These are phyloP conservation scores for Rosa lucieae DNA, from an alignment of 306 rosid species.

Conservation along the genomic window DNA sequence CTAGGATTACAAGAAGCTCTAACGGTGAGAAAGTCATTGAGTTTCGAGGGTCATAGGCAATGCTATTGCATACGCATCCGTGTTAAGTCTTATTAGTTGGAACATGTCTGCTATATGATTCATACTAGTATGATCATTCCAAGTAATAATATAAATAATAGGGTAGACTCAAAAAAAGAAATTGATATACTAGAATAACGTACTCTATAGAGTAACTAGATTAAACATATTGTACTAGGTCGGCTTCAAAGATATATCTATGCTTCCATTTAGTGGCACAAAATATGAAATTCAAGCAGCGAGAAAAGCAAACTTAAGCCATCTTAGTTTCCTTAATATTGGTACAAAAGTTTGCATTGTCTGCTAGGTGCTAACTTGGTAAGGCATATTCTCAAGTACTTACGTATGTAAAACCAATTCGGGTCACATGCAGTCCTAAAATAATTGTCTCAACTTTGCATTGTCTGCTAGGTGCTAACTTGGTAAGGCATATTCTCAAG, in stretches of 20 bases:
- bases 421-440: neutral
- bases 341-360: neutral
- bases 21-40: neutral
- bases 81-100: neutral
- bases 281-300: neutral
- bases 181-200: neutral
- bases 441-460: neutral
- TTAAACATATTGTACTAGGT: neutral
- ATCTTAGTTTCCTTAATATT: neutral
- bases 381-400: neutral
- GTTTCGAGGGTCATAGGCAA: neutral
- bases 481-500: neutral
- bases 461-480: neutral
- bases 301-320: neutral
- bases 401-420: neutral
- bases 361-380: neutral
- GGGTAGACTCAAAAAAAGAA: neutral
- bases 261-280: neutral
- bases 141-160: neutral
- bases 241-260: neutral
- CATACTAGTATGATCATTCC: neutral
- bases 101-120: neutral
- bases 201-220: neutral
- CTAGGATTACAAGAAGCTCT: neutral
- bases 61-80: neutral